Evolutionary conservation across 78 protist genomes (phyloP).

Genomic region (Speleostelium caveatum): DNA sequence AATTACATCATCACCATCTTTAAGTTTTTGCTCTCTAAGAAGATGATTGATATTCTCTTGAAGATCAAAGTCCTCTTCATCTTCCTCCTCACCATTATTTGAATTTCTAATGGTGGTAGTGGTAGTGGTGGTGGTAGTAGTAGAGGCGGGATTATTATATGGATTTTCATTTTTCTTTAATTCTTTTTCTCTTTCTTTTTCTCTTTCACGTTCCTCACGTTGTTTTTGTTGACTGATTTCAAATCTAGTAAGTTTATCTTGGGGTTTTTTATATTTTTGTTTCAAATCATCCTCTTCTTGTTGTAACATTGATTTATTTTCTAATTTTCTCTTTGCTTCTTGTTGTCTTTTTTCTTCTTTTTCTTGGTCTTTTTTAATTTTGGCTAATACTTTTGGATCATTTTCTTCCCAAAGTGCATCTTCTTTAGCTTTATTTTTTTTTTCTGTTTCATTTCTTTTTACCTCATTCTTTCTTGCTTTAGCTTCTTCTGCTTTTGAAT

Average conservation of each 20-base stretch:
- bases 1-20: conserved; percentile 11
- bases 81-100: neutral
- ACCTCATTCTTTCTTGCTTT: conserved; percentile 62
- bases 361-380: conserved; percentile 55
- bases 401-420: conserved; percentile 76
- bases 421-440: conserved; percentile 44
- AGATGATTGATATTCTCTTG: conserved; percentile 63
- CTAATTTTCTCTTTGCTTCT: conserved; percentile 63
- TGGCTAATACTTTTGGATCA: conserved; percentile 54
- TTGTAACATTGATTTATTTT: conserved; percentile 15
- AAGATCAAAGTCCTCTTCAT: conserved; percentile 25
- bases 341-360: conserved; percentile 52
- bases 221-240: conserved; percentile 45
- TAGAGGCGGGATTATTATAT: neutral
- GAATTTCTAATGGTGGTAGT: neutral
- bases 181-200: conserved; percentile 24
- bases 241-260: conserved; percentile 49
- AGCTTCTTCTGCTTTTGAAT: conserved; percentile 78
- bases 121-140: conserved; percentile 14
- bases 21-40: conserved; percentile 29
- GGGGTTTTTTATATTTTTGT: conserved; percentile 41
- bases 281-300: conserved; percentile 53
- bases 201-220: conserved; percentile 32
- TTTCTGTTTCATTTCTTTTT: conserved; percentile 56
- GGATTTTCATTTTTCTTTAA: neutral